Evolutionary conservation across 2,329 filamentous ascomycete genomes (phyloP).

Genomic region (Thielaviopsis populi): DNA sequence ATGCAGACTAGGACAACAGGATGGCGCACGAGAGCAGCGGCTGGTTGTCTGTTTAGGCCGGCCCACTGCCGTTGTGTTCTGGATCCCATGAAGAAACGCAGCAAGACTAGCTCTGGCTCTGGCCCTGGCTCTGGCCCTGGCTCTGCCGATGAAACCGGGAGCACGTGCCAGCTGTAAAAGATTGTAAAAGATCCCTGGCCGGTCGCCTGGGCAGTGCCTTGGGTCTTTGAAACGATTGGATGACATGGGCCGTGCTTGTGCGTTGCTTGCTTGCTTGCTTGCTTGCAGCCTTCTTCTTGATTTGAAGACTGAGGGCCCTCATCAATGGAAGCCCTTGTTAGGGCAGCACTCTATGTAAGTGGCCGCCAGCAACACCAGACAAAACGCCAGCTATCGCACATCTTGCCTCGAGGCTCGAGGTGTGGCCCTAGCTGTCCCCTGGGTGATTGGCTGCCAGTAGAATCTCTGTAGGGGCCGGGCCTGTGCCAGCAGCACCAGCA

Average conservation of each 20-base stretch:
- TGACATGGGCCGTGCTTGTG: background rate
- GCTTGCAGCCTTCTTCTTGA: background rate
- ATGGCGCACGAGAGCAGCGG: too few relatives aligned
- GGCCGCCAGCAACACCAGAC: background rate
- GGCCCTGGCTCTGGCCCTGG: too few relatives aligned
- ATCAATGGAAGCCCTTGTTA: background rate
- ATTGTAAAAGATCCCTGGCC: too few relatives aligned
- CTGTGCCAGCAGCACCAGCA: background rate
- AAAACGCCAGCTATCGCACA: background rate
- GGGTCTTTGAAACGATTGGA: background rate
- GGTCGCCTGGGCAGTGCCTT: background rate
- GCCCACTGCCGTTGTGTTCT: too few relatives aligned
- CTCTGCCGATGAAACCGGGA: too few relatives aligned
- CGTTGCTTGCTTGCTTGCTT: background rate
- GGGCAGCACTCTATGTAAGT: background rate
- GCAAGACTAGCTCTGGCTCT: too few relatives aligned
- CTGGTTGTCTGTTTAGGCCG: too few relatives aligned
- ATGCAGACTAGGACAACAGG: too few relatives aligned
- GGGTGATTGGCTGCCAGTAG: background rate
- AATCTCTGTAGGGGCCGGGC: background rate
- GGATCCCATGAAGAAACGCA: too few relatives aligned
- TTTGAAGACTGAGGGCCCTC: background rate
- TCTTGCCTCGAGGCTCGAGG: too few relatives aligned
- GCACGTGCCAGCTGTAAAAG: too few relatives aligned
- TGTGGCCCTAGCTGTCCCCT: background rate